Base-by-base conservation (phyloP, 768 basidiomycete genomes). In the Podaxis mareebaensis region DNA sequence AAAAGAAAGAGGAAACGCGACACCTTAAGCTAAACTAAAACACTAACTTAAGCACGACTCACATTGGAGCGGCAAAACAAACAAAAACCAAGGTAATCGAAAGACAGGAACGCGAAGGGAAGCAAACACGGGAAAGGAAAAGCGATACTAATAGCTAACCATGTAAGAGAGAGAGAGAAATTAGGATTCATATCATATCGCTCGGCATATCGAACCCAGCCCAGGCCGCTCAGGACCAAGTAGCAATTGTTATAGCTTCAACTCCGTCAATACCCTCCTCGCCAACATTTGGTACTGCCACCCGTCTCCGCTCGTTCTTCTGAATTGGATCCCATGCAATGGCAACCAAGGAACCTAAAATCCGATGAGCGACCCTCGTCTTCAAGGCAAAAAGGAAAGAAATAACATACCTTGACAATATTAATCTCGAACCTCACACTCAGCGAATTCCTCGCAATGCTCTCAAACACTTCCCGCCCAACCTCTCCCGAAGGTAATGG, bases 211-310 rank as follows among this genome's bases (percentile, higher is more conserved):
- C 33, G 10, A 33, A 33, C 33, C 33, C 8, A 33, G 33, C 33
- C 30, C 33, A 33, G 33, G 33, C 33, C 33, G 10, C 33, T 33
- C 24, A 33, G 13, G 26, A 13, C 52, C 52, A 53, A 33, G 28
- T 17, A 49, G 58, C 7, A 51, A 20, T 46, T 44, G 46, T 30
- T 52, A 94, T 81, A 95, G 77, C 76, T 94, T 94, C 72, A 95
- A 82, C 74, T 95, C 93, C 42, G 92, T 95, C 68, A 95, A 76
- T 44, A 95, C 93, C 64, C 92, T 83, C 67, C 92, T 83, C 24
- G 93, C 95, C 44, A 99, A 83, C 92, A 95, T 95, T 73, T 96
- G 94, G 75, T 99, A 98, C 75, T 97, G 95, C 95, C 95, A 98
- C 0, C 91, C 92, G 67, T 96, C 93, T 1, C 96, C 96, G 28